A percentile compares a stretch with the other conserved stretches of the same genome.
These are phyloP conservation scores for Fusarium napiforme DNA, from an alignment of 2,329 filamentous ascomycete genomes.

Conservation along the genomic window DNA sequence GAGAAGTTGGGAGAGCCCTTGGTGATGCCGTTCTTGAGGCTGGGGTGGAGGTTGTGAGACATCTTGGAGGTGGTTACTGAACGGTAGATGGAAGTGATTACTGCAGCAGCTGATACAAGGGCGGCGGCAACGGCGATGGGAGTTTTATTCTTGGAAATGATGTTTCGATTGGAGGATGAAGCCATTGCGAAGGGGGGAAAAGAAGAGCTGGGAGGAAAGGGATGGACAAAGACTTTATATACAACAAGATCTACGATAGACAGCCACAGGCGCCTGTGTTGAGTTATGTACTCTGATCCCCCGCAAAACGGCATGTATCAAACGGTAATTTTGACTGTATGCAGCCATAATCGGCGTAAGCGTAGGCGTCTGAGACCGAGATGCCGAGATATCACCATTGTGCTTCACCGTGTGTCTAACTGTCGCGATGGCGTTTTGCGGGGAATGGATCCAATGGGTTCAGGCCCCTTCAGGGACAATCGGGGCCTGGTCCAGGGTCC, in stretches of 20 bases:
- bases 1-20: conserved; percentile 65
- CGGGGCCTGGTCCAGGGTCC: conserved; percentile 1
- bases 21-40: conserved; percentile 69
- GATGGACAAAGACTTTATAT: conserved; percentile 14
- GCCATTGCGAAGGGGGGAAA: conserved; percentile 16
- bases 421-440: conserved; percentile 26
- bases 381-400: conserved; percentile 44
- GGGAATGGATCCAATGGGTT: conserved; percentile 11
- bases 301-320: conserved; percentile 5
- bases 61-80: conserved; percentile 26
- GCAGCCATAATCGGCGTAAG: conserved; percentile 19
- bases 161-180: conserved; percentile 25
- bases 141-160: conserved; percentile 32
- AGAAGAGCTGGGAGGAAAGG: background rate
- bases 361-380: conserved; percentile 29
- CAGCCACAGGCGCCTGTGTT: background rate
- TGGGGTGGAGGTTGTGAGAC: conserved; percentile 63
- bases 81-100: conserved; percentile 37
- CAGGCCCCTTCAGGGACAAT: background rate
- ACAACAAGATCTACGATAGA: background rate
- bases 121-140: conserved; percentile 37
- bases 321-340: conserved; percentile 29
- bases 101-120: conserved; percentile 37
- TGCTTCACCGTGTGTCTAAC: background rate
- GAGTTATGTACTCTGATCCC: conserved; percentile 24